Evolutionary conservation across 768 basidiomycete genomes (phyloP), one percentile per base, ranked within the genome.

Genomic region (Kondoa subrosea): DNA sequence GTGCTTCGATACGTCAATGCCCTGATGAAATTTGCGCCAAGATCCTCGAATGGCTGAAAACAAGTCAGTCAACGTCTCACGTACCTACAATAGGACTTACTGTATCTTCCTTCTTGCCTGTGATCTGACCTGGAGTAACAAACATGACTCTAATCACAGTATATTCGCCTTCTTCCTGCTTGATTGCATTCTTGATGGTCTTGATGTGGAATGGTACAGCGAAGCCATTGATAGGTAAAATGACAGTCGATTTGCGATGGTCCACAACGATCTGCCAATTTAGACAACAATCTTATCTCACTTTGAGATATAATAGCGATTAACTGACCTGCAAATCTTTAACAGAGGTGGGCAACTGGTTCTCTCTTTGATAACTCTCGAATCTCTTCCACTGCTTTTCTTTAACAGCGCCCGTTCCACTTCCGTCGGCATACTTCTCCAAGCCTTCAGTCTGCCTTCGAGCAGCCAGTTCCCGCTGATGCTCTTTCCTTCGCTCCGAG

Each of bases 71-170:
- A n/a, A n/a, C n/a, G n/a, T n/a, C n/a, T n/a, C n/a, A n/a, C n/a
- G n/a, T n/a, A n/a, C n/a, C n/a, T n/a, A n/a, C n/a, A n/a, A n/a
- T n/a, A n/a, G n/a, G n/a, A n/a, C n/a, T n/a, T n/a, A n/a, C n/a
- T n/a, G 91, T 96, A 71, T 97, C 95, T 76, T 99, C 95, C 79
- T 99, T 97, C 80, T 93, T 96, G 30, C 95, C 93, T 0, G 91
- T 87, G 29, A 96, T 84, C 75, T 96, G 91, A 62, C 95, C 95
- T 14, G 95, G 95, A 0, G 93, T 95, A 77, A 96, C 91, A 80
- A 97, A 96, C 78, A 97, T 97, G 77, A 99, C 91, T 1, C 95
- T 85, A 66, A 99, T 82, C 74, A 89, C 90, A 0, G 91, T 92
- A 76, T 86, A 88, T 64, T 97, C 91, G 3, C 88, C 89, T 77